Base-by-base conservation (phyloP, 352 stramenopile species). In the Globisporangium splendens region DNA sequence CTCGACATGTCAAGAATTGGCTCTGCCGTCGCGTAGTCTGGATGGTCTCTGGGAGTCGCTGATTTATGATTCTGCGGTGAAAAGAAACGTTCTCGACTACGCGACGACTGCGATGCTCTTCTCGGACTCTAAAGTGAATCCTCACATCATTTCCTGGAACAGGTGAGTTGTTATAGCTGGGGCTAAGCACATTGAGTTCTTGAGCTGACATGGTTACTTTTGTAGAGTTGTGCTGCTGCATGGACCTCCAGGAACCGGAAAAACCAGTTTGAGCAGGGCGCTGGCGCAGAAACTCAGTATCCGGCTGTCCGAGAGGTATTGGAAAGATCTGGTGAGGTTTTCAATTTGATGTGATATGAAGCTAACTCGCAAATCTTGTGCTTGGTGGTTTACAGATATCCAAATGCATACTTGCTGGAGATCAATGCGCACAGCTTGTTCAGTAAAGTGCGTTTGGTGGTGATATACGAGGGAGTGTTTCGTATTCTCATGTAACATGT, bases 391-490 rank as follows among this genome's bases (percentile, higher is more conserved):
- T 21, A 8, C 57, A 89, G 81, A 60, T 91, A 76, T 43, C 67
- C 73, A 18, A 83, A 78, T 38, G 82, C 86, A 18, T 73, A 84
- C 22, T 61, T 98, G 20, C 62, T 98, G 13, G 92, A 98, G 63
- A 94, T 98, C 54, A 96, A 97, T 28, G 90, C 88, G 10, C 92
- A 98, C 69, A 96, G 84, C 22, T 79, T 98, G 11, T 98, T 98
- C 20, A 92, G 82, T 70, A 91, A 91, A 66, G 79, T 86, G 63
- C 4, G 54, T 46, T 33, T 2, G 28, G 28, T 8, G 24, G 5
- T 35, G 28, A 10, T 17, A 18, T 51, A 12, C 21, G 11, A 2
- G 22, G 5, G 11, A 11, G 1, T 10, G 18, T 17, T 35, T 35
- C 5, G 28, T 35, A 35, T 35, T 11, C 7, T 10, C 28, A 35